Conservation (phyloP, 1,284 basidiomycete genomes). For the Sporisorium scitamineum region DNA sequence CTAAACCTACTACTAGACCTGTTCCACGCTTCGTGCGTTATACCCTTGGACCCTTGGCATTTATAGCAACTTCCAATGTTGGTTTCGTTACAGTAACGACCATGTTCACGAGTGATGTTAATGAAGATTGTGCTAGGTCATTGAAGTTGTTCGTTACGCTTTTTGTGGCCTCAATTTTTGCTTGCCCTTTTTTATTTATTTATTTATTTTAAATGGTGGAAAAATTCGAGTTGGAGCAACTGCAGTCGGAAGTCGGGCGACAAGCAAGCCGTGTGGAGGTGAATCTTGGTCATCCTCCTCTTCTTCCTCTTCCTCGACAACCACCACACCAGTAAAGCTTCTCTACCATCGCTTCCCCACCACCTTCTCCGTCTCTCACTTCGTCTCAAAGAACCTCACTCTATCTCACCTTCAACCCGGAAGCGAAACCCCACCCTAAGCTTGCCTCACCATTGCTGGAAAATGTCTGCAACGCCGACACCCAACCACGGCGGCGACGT, state of each 20-base stretch:
- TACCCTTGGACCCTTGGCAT: constrained; percentile 19
- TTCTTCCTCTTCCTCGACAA: neutral
- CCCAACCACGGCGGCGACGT: constrained; percentile 41
- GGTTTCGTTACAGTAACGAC: neutral
- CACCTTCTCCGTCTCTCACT: too few species aligned
- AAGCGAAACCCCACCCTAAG: too few species aligned
- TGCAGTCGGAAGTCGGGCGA: constrained; percentile 19
- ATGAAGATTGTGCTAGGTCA: neutral
- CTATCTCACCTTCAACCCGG: neutral
- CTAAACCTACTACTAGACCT: constrained; percentile 9
- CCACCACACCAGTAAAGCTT: neutral
- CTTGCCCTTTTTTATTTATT: neutral
- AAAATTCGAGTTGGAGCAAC: too few species aligned
- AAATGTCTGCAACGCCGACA: constrained; percentile 8
- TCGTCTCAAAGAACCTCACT: too few species aligned
- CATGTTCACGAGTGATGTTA: neutral
- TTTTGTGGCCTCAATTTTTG: constrained; percentile 2
- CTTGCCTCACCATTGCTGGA: too few species aligned
- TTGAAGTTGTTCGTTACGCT: neutral
- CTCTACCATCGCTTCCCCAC: neutral
- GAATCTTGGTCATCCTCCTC: neutral
- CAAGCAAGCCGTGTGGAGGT: constrained; percentile 26
- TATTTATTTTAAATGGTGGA: neutral
- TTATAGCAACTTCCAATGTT: neutral
- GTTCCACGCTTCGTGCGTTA: constrained; percentile 15